Percentiles rank a stretch among this genome's conserved stretches.
phyloP scores from a whole-genome alignment of 108 stramenopile species.

The Fistulifera solaris region DNA sequence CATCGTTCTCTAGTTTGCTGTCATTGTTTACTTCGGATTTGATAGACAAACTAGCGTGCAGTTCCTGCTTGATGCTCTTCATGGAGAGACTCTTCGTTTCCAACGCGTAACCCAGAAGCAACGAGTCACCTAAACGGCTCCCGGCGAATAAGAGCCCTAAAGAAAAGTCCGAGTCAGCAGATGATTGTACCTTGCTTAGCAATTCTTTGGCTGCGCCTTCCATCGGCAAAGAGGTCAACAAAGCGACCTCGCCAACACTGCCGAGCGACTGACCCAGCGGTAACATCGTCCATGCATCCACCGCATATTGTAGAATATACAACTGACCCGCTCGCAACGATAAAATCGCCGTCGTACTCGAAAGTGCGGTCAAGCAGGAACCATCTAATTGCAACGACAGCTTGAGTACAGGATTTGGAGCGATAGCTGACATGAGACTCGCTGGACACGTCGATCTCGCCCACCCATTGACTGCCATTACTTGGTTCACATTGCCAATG shows the following conservation, averaged over 20 bases:
- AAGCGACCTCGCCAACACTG: constrained; percentile 56
- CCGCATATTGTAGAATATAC: constrained; percentile 40
- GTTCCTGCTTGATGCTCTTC: constrained; percentile 1
- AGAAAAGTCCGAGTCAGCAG: constrained; percentile 2
- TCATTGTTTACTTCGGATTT: background rate
- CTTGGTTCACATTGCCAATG: constrained; percentile 54
- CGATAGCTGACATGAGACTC: constrained; percentile 18
- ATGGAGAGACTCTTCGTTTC: constrained; percentile 14
- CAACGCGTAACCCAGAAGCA: constrained; percentile 61
- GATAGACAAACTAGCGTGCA: background rate
- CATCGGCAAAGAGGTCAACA: constrained; percentile 28
- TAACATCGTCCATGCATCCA: constrained; percentile 36
- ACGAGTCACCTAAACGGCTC: constrained; percentile 76
- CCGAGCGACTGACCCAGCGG: constrained; percentile 55
- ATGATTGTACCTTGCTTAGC: constrained; percentile 12
- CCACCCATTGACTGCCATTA: constrained; percentile 76
- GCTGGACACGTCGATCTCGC: constrained; percentile 46
- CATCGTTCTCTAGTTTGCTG: background rate
- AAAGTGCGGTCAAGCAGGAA: constrained; percentile 34
- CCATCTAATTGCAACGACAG: constrained; percentile 71
- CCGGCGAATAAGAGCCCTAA: constrained; percentile 67
- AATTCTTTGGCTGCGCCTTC: constrained; percentile 6
- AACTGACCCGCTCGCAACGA: constrained; percentile 53
- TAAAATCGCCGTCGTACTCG: constrained; percentile 43
- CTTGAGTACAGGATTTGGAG: constrained; percentile 61